Evolutionary conservation across 2,329 filamentous ascomycete species (phyloP).

Genomic region (Diplodia mutila): DNA sequence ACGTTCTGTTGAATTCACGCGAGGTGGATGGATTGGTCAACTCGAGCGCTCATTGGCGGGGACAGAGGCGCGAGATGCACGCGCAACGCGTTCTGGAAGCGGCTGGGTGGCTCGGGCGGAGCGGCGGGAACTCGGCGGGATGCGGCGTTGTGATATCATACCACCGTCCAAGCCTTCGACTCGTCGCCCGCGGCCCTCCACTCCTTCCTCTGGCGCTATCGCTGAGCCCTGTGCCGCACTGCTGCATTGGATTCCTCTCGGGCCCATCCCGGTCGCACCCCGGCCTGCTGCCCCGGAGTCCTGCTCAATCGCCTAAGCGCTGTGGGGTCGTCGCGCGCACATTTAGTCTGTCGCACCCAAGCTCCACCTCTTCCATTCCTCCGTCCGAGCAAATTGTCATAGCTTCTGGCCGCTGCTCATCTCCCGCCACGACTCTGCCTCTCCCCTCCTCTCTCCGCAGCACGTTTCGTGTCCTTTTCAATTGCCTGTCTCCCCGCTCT

Average conservation of each 20-base stretch:
- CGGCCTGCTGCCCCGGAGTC: slow-evolving; percentile 11
- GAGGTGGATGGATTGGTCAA: neutral
- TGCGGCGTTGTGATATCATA: slow-evolving; percentile 15
- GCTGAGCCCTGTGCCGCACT: neutral
- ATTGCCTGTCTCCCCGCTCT: slow-evolving; percentile 1
- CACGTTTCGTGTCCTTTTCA: neutral
- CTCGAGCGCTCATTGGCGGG: slow-evolving; percentile 5
- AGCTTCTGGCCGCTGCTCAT: slow-evolving; percentile 18
- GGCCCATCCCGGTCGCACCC: slow-evolving; percentile 9
- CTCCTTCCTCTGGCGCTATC: neutral
- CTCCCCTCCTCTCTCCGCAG: neutral
- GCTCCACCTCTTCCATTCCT: slow-evolving; percentile 21
- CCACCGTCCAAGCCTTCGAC: neutral
- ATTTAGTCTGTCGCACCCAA: neutral
- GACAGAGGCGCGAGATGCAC: neutral
- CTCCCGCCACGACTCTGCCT: slow-evolving; percentile 1
- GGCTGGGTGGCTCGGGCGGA: neutral
- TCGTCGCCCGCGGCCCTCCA: neutral
- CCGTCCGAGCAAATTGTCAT: slow-evolving; percentile 22
- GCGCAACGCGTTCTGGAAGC: slow-evolving; percentile 5
- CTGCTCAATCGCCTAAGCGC: neutral
- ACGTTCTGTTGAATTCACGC: neutral
- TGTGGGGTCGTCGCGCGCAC: slow-evolving; percentile 5
- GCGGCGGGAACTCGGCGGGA: slow-evolving; percentile 10
- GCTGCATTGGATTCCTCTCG: neutral